Conservation (phyloP, 257 asterid genomes). For the Penstemon newberryi region DNA sequence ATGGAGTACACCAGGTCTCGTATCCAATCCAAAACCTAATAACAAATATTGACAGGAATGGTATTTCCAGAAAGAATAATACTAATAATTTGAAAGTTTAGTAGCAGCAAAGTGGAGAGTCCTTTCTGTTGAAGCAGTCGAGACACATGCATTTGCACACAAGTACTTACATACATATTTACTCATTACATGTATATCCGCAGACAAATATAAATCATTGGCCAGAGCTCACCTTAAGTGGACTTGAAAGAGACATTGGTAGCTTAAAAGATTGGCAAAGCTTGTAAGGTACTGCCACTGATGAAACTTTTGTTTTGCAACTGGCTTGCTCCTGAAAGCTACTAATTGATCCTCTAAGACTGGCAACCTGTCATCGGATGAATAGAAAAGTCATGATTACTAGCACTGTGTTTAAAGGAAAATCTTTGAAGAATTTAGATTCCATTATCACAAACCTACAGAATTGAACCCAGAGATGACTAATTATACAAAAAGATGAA, state of each 20-base stretch:
- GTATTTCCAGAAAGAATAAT: background rate
- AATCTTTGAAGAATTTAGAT: background rate
- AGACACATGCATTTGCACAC: slow-evolving; percentile 3
- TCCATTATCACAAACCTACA: background rate
- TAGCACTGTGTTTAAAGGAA: background rate
- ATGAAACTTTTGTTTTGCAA: slow-evolving; percentile 69
- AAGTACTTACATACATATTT: background rate
- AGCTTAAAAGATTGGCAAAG: slow-evolving; percentile 82
- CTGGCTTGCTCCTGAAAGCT: slow-evolving; percentile 99
- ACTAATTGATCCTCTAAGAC: slow-evolving; percentile 89
- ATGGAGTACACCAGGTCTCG: too few relatives aligned
- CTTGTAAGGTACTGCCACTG: slow-evolving; percentile 63
- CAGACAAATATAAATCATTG: too few relatives aligned
- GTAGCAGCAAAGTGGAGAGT: background rate
- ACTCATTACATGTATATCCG: too few relatives aligned
- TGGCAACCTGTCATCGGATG: slow-evolving; percentile 66
- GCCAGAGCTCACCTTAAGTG: slow-evolving; percentile 63
- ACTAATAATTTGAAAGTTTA: background rate
- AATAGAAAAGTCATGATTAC: slow-evolving; percentile 22
- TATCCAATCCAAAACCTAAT: background rate
- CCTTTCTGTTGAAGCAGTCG: too few relatives aligned
- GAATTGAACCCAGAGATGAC: slow-evolving; percentile 18
- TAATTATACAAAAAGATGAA: background rate
- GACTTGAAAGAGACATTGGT: slow-evolving; percentile 75
- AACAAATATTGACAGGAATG: background rate